Base-by-base conservation (phyloP, 139 green algal genomes). In the Astrephomene gubernaculifera region DNA sequence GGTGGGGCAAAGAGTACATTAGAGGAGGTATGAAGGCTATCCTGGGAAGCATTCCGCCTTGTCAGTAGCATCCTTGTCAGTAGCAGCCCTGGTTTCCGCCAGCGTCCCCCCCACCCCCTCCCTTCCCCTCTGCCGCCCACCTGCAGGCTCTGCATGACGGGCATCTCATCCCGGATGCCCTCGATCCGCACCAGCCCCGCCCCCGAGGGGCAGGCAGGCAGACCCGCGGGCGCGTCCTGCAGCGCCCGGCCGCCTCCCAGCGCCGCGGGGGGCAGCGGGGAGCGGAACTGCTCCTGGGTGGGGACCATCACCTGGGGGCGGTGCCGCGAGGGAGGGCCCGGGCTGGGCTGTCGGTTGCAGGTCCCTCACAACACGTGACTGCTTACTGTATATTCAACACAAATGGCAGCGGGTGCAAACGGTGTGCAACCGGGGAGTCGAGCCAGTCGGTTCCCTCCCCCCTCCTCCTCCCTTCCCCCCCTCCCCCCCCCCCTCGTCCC, bases 161-260 rank as follows among this genome's bases (percentile, higher is more conserved):
- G 67, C 10, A 99, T 91, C n/a, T 94, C 85, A 87, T 99, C 96
- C 72, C 90, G 69, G 35, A 99, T 94, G 21, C 85, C 91, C 4
- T 82, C 80, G n/a, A 99, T 95, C 45, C 90, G 96, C 12, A 96
- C 87, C n/a, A 90, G 71, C 33, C 68, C 76, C 9, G 10, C 21
- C 35, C 27, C n/a, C n/a, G n/a, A n/a, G n/a, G n/a, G n/a, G n/a
- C n/a, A n/a, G n/a, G 27, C 39, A 10, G 24, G 53, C 49, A 33
- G 65, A 19, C 9, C 38, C 68, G 6, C 38, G 39, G 68, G 49
- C 36, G 68, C 9, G 24, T 54, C 9, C 36, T 54, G 22, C 64
- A 33, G 73, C 60, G 9, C 63, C 35, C 12, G 65, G 79, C 74
- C 81, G 79, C 53, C 87, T 21, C 68, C 68, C 68, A 78, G 69